A percentile compares a stretch with the other conserved stretches of the same genome.
These are phyloP conservation scores for Epicoccum nigrum DNA, from an alignment of 2,329 filamentous ascomycete genomes.

Conservation along the genomic window DNA sequence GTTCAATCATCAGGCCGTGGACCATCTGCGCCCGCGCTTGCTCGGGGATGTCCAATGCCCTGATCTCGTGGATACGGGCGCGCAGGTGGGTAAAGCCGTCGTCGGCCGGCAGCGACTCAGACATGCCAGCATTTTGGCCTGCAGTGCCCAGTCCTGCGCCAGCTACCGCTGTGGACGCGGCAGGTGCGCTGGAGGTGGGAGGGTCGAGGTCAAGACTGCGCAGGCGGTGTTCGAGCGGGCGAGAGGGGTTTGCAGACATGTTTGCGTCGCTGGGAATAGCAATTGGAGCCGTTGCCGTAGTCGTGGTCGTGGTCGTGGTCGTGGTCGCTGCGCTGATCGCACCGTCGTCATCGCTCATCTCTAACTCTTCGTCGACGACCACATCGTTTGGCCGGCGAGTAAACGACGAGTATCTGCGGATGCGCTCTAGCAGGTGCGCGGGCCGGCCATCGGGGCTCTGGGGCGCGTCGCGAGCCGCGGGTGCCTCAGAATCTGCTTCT, in stretches of 20 bases:
- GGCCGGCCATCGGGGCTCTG: constrained; percentile 13
- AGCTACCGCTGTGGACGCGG: constrained; percentile 21
- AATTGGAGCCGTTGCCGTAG: constrained; percentile 32
- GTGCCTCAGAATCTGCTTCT: constrained; percentile 13
- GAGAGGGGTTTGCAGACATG: constrained; percentile 44
- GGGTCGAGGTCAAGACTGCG: constrained; percentile 33
- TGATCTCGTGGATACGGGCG: constrained; percentile 55
- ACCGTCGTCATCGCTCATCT: constrained; percentile 20
- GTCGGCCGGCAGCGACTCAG: constrained; percentile 53
- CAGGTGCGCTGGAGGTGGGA: constrained; percentile 31
- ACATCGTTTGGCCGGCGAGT: constrained; percentile 32
- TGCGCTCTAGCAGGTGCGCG: constrained; percentile 21
- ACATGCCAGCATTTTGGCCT: constrained; percentile 38
- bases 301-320: no score
- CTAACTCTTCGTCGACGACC: constrained; percentile 29
- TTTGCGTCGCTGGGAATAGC: constrained; percentile 24
- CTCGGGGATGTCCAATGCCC: constrained; percentile 51
- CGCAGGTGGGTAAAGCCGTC: constrained; percentile 58
- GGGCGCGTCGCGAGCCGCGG: constrained; percentile 16
- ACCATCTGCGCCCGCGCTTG: constrained; percentile 58
- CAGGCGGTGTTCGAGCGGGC: constrained; percentile 36
- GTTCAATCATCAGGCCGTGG: constrained; percentile 57
- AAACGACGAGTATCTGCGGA: constrained; percentile 31
- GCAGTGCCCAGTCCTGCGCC: constrained; percentile 10
- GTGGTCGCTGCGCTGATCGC: constrained; percentile 19